Evolutionary conservation across 1,139 yeast species (phyloP), one percentile per base, ranked within the genome.

Genomic region (Oligophagozyma castellii): DNA sequence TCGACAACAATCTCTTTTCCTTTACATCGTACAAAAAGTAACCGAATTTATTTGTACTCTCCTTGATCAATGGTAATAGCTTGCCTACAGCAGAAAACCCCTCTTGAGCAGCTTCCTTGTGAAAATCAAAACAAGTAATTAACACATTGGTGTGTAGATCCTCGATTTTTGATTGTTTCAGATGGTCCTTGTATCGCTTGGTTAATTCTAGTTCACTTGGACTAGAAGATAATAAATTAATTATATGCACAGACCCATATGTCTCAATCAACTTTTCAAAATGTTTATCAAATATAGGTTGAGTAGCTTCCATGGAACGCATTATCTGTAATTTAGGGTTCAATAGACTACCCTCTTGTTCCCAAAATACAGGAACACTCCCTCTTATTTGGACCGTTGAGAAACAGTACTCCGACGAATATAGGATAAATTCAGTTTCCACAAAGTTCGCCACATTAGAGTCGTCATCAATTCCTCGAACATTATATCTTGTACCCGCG

Each of bases 101-200:
- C 14, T 89, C 89, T 34, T 72, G 73, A 14, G 89, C 73, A 0
- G 95, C 92, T 51, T 86, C 95, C 23, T 71, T 75, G 50, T 92
- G 98, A 55, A 92, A 92, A 51, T 92, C 98, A 56, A 89, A 92
- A n/a, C n/a, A n/a, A n/a, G n/a, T n/a, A n/a, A n/a, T n/a, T n/a
- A n/a, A n/a, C n/a, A n/a, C n/a, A 29, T 79, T 81, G 1, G 93
- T 81, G 40, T 71, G 65, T 12, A 60, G 56, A 30, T 75, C 63
- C 32, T 70, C 75, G 20, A 66, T 70, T 24, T 46, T 59, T 4
- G 53, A 47, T 7, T 42, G 37, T 11, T 42, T 40, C 7, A 62
- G 50, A 37, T 81, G 79, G 22, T 70, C 63, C 38, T 60, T 62
- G 46, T 80, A 89, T 23, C 92, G 63, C 28, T 65, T 62, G 37